Conservation (phyloP, 1,139 yeast genomes). For the Candida dubliniensis region DNA sequence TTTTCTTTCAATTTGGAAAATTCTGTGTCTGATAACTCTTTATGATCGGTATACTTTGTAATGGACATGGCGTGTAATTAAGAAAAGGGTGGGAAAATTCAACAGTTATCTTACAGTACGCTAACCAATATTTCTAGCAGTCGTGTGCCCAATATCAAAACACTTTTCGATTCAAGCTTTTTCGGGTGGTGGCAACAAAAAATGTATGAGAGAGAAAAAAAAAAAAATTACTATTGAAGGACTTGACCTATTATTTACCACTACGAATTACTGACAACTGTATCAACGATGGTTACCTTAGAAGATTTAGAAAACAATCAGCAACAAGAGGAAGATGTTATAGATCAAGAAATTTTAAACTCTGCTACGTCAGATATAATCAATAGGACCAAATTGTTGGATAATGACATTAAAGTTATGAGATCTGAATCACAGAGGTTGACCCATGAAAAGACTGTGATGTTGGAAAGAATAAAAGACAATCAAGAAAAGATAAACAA, state of each 20-base stretch:
- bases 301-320: slow-evolving; percentile 60
- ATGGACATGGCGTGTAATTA: slow-evolving; percentile 9
- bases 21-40: slow-evolving; percentile 21
- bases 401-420: slow-evolving; percentile 95
- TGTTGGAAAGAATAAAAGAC: slow-evolving; percentile 92
- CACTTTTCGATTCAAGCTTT: neutral
- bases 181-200: slow-evolving; percentile 7
- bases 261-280: neutral
- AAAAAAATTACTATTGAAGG: neutral
- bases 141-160: neutral
- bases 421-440: slow-evolving; percentile 88
- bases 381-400: slow-evolving; percentile 84
- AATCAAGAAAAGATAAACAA: slow-evolving; percentile 95
- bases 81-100: neutral
- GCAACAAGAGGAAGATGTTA: slow-evolving; percentile 47
- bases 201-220: neutral
- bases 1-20: slow-evolving; percentile 24
- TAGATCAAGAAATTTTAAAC: slow-evolving; percentile 79
- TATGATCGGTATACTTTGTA: slow-evolving; percentile 12
- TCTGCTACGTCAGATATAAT: slow-evolving; percentile 81
- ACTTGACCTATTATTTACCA: too few species aligned
- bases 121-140: neutral
- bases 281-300: slow-evolving; percentile 60
- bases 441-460: slow-evolving; percentile 87
- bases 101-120: neutral